Percentiles rank a stretch among this genome's conserved stretches.
Evolutionary conservation across 75 land plant genomes (phyloP).

Genomic region (Pinus tabuliformis): DNA sequence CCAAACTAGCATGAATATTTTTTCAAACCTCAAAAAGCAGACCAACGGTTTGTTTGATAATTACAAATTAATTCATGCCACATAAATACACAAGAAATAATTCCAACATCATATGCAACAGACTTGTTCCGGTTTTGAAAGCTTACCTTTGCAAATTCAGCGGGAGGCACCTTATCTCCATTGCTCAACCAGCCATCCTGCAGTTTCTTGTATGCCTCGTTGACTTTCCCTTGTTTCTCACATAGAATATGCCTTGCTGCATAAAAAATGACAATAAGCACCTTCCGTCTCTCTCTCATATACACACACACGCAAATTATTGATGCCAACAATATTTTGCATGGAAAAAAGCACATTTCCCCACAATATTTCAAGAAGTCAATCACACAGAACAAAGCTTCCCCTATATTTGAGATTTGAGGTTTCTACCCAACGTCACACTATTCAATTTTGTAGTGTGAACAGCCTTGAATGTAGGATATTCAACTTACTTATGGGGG

Average conservation of each 20-base stretch:
- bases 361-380: too few species aligned
- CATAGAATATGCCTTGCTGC: constrained; percentile 78
- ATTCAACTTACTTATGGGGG: too few species aligned
- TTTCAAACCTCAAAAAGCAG: background rate
- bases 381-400: too few species aligned
- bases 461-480: too few species aligned
- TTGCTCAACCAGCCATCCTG: constrained; percentile 86
- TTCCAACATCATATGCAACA: background rate
- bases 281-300: too few species aligned
- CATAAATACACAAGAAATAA: background rate
- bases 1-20: background rate
- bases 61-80: background rate
- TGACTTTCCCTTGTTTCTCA: constrained; percentile 88
- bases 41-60: background rate
- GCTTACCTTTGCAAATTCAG: constrained; percentile 86
- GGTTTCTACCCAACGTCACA: too few species aligned
- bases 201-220: constrained; percentile 88
- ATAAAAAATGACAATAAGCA: too few species aligned
- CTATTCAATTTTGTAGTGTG: too few species aligned
- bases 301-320: too few species aligned
- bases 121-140: background rate
- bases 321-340: too few species aligned
- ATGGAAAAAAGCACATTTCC: too few species aligned
- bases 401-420: too few species aligned
- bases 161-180: constrained; percentile 92